Conservation (phyloP, 495 filamentous ascomycete genomes). For the Hamigera avellanea region DNA sequence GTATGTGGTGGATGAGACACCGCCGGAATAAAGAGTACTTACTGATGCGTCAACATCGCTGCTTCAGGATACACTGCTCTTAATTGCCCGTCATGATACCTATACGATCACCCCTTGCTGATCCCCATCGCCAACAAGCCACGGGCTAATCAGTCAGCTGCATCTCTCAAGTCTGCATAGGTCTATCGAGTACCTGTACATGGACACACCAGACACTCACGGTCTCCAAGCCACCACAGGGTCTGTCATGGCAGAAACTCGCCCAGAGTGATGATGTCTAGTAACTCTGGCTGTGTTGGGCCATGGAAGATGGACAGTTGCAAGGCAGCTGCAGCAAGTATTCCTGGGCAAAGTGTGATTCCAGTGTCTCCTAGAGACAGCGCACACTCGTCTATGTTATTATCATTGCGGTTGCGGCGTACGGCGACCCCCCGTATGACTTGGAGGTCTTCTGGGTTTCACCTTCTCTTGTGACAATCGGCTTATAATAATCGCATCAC, state of each 20-base stretch:
- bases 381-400: too few species aligned
- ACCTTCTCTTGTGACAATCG: too few species aligned
- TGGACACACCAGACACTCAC: constrained; percentile 52
- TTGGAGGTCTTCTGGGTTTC: too few species aligned
- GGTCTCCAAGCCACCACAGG: constrained; percentile 43
- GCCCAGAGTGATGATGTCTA: constrained; percentile 50
- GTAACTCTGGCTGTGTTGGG: constrained; percentile 45
- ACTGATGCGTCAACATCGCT: constrained; percentile 65
- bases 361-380: too few species aligned
- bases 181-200: constrained; percentile 59
- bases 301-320: constrained; percentile 44
- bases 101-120: constrained; percentile 49
- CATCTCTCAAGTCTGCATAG: constrained; percentile 49
- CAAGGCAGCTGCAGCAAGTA: constrained; percentile 7
- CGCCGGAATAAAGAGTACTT: constrained; percentile 13
- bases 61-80: constrained; percentile 61
- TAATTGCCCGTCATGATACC: constrained; percentile 65
- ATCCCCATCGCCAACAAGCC: constrained; percentile 49
- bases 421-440: too few species aligned
- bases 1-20: background rate
- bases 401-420: too few species aligned
- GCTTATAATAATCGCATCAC: too few species aligned
- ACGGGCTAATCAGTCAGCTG: constrained; percentile 45
- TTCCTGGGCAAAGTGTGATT: too few species aligned
- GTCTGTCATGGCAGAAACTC: constrained; percentile 52